Percentiles rank a stretch among this genome's conserved stretches.
phyloP scores from a whole-genome alignment of 2,329 filamentous ascomycete species.

The Aspergillus vadensis region DNA sequence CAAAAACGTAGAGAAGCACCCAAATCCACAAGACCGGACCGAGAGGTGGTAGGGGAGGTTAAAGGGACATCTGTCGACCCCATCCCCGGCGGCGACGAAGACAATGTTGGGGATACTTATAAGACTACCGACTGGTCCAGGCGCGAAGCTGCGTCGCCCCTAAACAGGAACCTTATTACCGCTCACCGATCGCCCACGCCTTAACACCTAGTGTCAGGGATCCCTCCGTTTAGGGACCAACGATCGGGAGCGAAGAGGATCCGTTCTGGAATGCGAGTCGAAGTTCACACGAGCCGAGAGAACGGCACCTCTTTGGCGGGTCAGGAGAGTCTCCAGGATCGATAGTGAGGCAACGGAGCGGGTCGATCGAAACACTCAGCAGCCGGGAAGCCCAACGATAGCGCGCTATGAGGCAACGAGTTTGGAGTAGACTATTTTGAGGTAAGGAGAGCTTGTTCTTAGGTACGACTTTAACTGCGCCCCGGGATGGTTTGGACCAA shows the following conservation, averaged over 20 bases:
- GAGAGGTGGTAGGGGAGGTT: conserved; percentile 11
- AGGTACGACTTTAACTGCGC: conserved; percentile 14
- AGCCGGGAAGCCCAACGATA: conserved; percentile 12
- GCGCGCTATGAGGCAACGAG: conserved; percentile 6
- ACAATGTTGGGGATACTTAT: conserved; percentile 17
- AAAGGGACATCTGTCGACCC: conserved; percentile 13
- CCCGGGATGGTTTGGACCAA: conserved; percentile 18
- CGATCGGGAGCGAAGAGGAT: conserved; percentile 18
- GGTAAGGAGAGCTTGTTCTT: conserved; percentile 16
- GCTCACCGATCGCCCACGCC: conserved; percentile 12
- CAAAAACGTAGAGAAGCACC: conserved; percentile 21
- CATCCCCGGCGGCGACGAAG: conserved; percentile 16
- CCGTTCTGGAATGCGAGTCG: conserved; percentile 27
- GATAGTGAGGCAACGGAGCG: conserved; percentile 27
- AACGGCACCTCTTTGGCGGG: conserved; percentile 24
- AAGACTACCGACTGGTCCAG: conserved; percentile 14
- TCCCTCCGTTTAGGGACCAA: conserved; percentile 7
- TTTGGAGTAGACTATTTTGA: conserved; percentile 2
- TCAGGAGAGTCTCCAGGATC: conserved; percentile 5
- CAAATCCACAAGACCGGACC: conserved; percentile 8
- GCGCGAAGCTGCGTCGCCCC: conserved; percentile 13
- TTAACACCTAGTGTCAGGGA: conserved; percentile 10
- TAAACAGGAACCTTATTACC: conserved; percentile 11
- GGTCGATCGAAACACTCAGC: conserved; percentile 16
- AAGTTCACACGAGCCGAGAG: conserved; percentile 23